These are phyloP conservation scores for Cornus kousa DNA, from an alignment of 148 eudicot species.

Conservation along the genomic window DNA sequence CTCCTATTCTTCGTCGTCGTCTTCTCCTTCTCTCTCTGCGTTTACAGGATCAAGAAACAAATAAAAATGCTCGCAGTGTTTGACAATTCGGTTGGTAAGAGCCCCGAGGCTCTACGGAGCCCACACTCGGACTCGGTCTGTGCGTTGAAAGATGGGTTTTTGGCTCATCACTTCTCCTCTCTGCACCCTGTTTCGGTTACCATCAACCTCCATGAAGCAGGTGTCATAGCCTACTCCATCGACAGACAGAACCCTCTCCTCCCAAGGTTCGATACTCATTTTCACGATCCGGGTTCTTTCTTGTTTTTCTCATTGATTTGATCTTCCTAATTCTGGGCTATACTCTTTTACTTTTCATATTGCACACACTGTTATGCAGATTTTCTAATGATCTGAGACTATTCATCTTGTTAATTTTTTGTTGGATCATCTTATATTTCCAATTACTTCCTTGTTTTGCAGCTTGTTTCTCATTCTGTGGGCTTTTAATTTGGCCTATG, in stretches of 20 bases:
- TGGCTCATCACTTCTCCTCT: slow-evolving; percentile 58
- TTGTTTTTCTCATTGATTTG: slow-evolving; percentile 3
- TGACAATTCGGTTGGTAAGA: slow-evolving; percentile 70
- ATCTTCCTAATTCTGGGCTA: background rate
- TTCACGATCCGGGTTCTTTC: slow-evolving; percentile 2
- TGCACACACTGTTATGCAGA: too few relatives aligned
- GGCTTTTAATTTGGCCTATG: background rate
- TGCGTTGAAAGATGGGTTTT: slow-evolving; percentile 64
- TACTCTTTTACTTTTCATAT: background rate
- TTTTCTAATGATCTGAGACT: background rate
- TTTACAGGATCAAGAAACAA: background rate
- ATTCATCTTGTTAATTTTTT: background rate
- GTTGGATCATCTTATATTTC: background rate
- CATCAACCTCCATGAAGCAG: slow-evolving; percentile 58
- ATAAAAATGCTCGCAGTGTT: slow-evolving; percentile 71
- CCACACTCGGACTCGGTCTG: slow-evolving; percentile 37
- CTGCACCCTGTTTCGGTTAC: slow-evolving; percentile 51
- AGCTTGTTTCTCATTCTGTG: background rate
- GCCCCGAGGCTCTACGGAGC: slow-evolving; percentile 23
- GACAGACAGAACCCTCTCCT: slow-evolving; percentile 69
- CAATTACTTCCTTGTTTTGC: background rate
- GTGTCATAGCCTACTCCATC: slow-evolving; percentile 56
- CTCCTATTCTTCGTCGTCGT: too few relatives aligned
- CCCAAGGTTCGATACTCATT: slow-evolving; percentile 50
- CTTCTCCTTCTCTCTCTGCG: too few relatives aligned